phyloP scores from a whole-genome alignment of 345 rosid genomes.

The Citropsis articulata region DNA sequence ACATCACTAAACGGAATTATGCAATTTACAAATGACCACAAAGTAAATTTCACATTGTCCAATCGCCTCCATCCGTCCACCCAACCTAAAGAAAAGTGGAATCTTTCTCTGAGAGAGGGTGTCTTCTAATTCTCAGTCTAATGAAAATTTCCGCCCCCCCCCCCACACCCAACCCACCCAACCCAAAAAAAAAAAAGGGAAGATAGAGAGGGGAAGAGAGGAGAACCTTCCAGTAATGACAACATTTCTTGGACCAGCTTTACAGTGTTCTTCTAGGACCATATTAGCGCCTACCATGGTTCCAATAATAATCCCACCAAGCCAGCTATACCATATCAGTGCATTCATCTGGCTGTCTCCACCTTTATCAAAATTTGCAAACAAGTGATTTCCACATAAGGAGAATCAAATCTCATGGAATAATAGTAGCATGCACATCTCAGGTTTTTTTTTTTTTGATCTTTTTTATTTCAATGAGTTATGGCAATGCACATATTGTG shows the following conservation, averaged over 20 bases:
- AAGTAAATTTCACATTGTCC: not conserved
- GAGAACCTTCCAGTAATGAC: constrained; percentile 91
- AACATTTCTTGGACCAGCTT: constrained; percentile 92
- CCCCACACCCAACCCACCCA: not conserved
- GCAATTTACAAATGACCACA: not conserved
- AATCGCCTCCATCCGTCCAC: not conserved
- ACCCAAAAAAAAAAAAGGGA: no score
- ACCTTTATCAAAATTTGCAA: constrained; percentile 42
- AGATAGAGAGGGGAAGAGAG: not conserved
- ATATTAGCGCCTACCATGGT: constrained; percentile 90
- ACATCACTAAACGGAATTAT: not conserved
- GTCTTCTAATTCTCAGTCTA: not conserved
- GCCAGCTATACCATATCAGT: constrained; percentile 96
- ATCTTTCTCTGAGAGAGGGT: not conserved
- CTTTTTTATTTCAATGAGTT: not conserved
- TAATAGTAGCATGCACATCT: not conserved
- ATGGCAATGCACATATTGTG: not conserved
- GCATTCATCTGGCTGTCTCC: constrained; percentile 82
- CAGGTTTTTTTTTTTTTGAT: not conserved
- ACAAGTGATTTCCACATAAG: constrained; percentile 16
- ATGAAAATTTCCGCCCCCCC: not conserved
- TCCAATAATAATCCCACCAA: constrained; percentile 91
- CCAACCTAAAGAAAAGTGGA: not conserved
- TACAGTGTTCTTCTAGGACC: constrained; percentile 90
- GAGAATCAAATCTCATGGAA: not conserved